Evolutionary conservation across 768 basidiomycete genomes (phyloP).

Genomic region (Auriscalpium vulgare): DNA sequence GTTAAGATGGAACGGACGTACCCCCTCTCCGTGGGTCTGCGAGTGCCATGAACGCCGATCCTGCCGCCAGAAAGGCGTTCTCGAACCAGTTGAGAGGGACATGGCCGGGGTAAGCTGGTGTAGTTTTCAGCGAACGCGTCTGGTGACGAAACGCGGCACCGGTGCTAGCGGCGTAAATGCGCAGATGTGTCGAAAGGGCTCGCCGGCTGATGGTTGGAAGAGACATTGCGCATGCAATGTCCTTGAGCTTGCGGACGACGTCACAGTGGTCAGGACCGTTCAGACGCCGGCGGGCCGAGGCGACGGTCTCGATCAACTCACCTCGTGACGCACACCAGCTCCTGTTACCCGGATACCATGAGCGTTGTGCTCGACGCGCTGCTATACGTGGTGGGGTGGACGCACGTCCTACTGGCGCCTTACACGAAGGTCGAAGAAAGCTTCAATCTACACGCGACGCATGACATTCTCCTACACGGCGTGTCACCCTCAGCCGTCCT

Average conservation of each 20-base stretch:
- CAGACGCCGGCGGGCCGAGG: too few relatives aligned
- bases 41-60: constrained; percentile 78
- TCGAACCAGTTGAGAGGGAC: constrained; percentile 79
- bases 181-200: too few relatives aligned
- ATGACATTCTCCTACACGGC: constrained; percentile 83
- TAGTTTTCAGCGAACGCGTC: constrained; percentile 9
- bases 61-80: constrained; percentile 76
- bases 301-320: too few relatives aligned
- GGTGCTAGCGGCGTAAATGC: too few relatives aligned
- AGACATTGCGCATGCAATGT: too few relatives aligned
- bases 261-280: too few relatives aligned
- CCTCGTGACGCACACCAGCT: too few relatives aligned
- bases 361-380: constrained; percentile 39
- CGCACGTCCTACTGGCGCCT: constrained; percentile 71
- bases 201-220: too few relatives aligned
- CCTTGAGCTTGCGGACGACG: too few relatives aligned
- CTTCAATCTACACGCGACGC: constrained; percentile 87
- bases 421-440: constrained; percentile 97
- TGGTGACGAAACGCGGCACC: not conserved
- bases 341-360: constrained; percentile 18
- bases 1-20: constrained; percentile 27
- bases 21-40: constrained; percentile 79
- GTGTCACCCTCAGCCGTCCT: constrained; percentile 30
- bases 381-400: constrained; percentile 44
- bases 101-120: constrained; percentile 66